Evolutionary conservation across 768 basidiomycete species (phyloP), one percentile per base, ranked within the genome.

Genomic region (Sporobolomyces pararoseus): DNA sequence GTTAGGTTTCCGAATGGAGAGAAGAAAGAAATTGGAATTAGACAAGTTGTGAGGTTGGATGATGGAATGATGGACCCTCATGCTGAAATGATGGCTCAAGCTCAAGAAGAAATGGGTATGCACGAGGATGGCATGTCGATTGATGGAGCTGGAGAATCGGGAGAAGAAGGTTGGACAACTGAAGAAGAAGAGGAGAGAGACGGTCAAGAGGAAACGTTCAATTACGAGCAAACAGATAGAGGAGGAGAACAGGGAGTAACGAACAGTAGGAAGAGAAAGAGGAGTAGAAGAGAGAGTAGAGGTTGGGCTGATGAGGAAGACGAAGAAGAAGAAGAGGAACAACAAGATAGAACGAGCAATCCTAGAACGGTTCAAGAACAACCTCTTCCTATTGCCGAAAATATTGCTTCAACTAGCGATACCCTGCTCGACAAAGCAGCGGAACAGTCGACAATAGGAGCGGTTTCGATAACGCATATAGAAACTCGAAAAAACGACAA

Each of bases 1-100:
- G 13, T 61, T 9, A 63, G 61, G 4, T 67, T 68, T 67, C 86
- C 90, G 19, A 85, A 86, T 74, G 82, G 82, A 55, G 78, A 80
- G 17, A 78, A 80, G 2, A 79, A 79, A 25, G 78, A 81, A 16
- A 86, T 89, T 64, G 85, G 87, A 4, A 77, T 93, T 60, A 83
- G 86, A 63, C 84, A 87, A 29, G 78, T 94, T 55, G 90, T 88
- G 14, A 84, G 86, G 71, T 80, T 96, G 46, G 87, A 89, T 70
- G 91, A 92, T 79, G 88, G 87, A 29, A 82, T 89, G n/a, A n/a
- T n/a, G 46, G 90, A 91, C 62, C 89, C 89, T 76, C 88, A 89
- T 70, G 61, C 78, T 84, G 86, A 85, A 83, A 82, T 50, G 85
- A 83, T 60, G 42, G n/a, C n/a, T n/a, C 76, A 59, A 17, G 59